Evolutionary conservation across 257 asterid genomes (phyloP), one percentile per base, ranked within the genome.

Genomic region (Osmanthus fragrans): DNA sequence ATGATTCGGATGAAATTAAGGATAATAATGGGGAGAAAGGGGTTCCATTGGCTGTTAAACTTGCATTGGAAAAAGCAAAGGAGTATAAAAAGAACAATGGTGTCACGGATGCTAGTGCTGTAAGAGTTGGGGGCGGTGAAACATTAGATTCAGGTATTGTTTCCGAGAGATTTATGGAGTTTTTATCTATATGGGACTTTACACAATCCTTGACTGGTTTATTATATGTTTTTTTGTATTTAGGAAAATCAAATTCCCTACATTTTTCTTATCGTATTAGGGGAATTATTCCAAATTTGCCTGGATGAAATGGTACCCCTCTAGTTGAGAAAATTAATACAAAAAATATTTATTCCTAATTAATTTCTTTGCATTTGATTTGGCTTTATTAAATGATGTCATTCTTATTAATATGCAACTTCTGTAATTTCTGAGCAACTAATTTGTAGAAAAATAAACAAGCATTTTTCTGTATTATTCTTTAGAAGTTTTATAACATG

Each of bases 21-120:
- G 82, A 75, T 54, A 79, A 4, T 60, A 74, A 58, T 39, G 84
- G 73, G 37, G 66, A 83, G n/a, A 77, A 77, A 79, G 88, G 80
- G 73, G 84, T 84, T 37, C 84, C 91, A 27, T 51, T 71, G 58
- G 80, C 88, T 68, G 78, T 86, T 76, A 85, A 86, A 78, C 74
- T 83, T 51, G 92, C 93, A 1, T 40, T 88, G 76, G 91, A 86
- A 81, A 89, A 84, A 70, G 94, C 90, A n/a, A 86, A 76, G 68
- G 90, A 90, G 79, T 88, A 89, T 63, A 86, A 80, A 86, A 87
- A 79, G 84, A 81, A 84, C 13, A 89, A 77, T 60, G 86, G 81
- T 64, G 80, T 27, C 42, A 63, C 63, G 73, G 89, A 66, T 16
- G 39, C 74, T 34, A 80, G 71, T 63, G 21, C 29, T 39, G 79